Evolutionary conservation across 352 stramenopile genomes (phyloP).

Genomic region (Globisporangium splendens): DNA sequence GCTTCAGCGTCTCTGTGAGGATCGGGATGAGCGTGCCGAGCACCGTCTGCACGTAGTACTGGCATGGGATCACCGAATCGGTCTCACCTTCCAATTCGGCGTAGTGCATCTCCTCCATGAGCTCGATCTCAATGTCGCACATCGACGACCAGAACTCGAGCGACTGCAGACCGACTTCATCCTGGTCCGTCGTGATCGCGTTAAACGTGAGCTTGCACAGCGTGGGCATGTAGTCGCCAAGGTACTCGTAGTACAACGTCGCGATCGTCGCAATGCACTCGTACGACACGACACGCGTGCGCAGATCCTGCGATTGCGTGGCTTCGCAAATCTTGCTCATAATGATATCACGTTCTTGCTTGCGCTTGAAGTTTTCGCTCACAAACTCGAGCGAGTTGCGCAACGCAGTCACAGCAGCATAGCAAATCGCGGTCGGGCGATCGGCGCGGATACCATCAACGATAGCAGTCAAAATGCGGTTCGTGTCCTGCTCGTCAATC

Average conservation of each 20-base stretch:
- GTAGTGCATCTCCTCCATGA: conserved; percentile 92
- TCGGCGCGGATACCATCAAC: conserved; percentile 93
- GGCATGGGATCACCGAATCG: conserved; percentile 63
- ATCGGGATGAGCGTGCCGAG: conserved; percentile 89
- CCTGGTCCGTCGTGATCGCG: conserved; percentile 91
- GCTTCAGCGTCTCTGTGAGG: conserved; percentile 91
- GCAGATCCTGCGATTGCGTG: conserved; percentile 88
- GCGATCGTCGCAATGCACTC: conserved; percentile 95
- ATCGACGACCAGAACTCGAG: conserved; percentile 99
- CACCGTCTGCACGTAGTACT: conserved; percentile 88
- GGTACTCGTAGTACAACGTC: conserved; percentile 96
- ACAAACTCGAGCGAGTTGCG: conserved; percentile 96
- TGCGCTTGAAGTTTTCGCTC: conserved; percentile 94
- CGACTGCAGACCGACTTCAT: conserved; percentile 91
- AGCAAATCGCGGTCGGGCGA: conserved; percentile 83
- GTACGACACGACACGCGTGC: conserved; percentile 90
- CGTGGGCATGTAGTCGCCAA: conserved; percentile 94
- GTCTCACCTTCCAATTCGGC: conserved; percentile 48
- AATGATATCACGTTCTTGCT: conserved; percentile 94
- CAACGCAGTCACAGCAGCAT: conserved; percentile 90
- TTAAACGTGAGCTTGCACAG: conserved; percentile 95
- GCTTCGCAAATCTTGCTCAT: conserved; percentile 95
- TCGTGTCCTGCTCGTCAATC: conserved; percentile 85
- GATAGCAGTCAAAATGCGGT: conserved; percentile 96
- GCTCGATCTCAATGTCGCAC: conserved; percentile 94